Percentiles rank a stretch among this genome's conserved stretches.
These are phyloP conservation scores for Calonectria hongkongensis DNA, from an alignment of 2,329 filamentous ascomycete genomes.

Conservation along the genomic window DNA sequence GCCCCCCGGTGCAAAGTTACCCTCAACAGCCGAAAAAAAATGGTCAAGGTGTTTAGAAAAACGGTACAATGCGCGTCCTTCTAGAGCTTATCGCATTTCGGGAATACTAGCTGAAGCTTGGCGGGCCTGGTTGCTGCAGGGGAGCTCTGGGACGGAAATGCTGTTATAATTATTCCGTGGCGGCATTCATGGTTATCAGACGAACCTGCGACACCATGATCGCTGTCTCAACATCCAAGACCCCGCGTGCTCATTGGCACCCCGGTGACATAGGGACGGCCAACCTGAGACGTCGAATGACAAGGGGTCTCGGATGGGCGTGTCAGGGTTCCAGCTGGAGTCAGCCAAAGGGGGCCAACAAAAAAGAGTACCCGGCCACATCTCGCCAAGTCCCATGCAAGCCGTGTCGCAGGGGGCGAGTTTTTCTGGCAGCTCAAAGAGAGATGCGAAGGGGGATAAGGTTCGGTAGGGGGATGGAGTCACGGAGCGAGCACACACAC, in stretches of 20 bases:
- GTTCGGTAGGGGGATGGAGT: conserved; percentile 21
- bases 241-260: conserved; percentile 42
- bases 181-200: conserved; percentile 41
- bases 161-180: conserved; percentile 39
- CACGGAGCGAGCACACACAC: conserved; percentile 33
- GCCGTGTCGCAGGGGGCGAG: conserved; percentile 41
- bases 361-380: conserved; percentile 39
- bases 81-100: conserved; percentile 32
- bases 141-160: conserved; percentile 23
- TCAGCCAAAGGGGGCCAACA: conserved; percentile 34
- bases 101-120: conserved; percentile 25
- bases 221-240: conserved; percentile 48
- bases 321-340: conserved; percentile 33
- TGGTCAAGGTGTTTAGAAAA: conserved; percentile 23
- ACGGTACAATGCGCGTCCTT: conserved; percentile 13
- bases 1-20: conserved; percentile 9
- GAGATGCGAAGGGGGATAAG: conserved; percentile 29
- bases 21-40: conserved; percentile 5
- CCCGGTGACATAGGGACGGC: conserved; percentile 43
- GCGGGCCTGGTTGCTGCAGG: background rate
- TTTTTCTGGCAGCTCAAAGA: conserved; percentile 5
- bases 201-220: conserved; percentile 52
- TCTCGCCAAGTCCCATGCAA: conserved; percentile 52
- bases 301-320: conserved; percentile 45
- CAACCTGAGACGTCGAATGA: conserved; percentile 53